Conservation (phyloP, 805 yeast genomes). For the Pichia kluyveri region DNA sequence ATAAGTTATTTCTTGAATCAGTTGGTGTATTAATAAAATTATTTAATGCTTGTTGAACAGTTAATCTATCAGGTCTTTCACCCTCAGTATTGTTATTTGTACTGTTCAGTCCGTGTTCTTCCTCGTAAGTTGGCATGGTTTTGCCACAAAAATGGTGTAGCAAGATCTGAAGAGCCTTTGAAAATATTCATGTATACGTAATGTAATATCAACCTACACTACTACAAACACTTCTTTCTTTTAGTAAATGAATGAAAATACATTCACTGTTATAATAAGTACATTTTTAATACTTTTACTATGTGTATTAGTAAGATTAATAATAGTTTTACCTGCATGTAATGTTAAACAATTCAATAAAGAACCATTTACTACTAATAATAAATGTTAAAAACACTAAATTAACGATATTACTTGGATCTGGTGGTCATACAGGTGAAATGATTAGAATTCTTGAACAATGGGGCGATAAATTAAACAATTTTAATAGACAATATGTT, state of each 20-base stretch:
- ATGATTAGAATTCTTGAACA: slow-evolving; percentile 62
- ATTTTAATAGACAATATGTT: slow-evolving; percentile 21
- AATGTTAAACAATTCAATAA: not conserved
- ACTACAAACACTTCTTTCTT: no score
- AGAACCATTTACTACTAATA: no score
- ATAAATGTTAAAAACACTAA: not conserved
- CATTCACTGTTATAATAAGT: slow-evolving; percentile 13
- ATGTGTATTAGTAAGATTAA: slow-evolving; percentile 10
- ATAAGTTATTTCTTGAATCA: not conserved
- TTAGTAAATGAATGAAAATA: slow-evolving; percentile 14
- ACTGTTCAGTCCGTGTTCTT: slow-evolving; percentile 13
- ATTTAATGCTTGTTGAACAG: slow-evolving; percentile 11
- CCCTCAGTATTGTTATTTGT: not conserved
- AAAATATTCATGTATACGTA: no score
- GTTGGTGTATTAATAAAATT: slow-evolving; percentile 6
- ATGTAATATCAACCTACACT: no score
- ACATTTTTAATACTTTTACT: slow-evolving; percentile 6
- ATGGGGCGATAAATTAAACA: slow-evolving; percentile 18
- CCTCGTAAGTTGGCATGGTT: slow-evolving; percentile 13
- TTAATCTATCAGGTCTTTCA: slow-evolving; percentile 2
- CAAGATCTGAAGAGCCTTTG: no score
- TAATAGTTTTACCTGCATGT: slow-evolving; percentile 16
- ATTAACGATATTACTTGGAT: slow-evolving; percentile 67
- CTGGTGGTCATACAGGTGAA: slow-evolving; percentile 97
- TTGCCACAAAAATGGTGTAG: no score